phyloP scores from a whole-genome alignment of 345 rosid species.

The Acer saccharum region DNA sequence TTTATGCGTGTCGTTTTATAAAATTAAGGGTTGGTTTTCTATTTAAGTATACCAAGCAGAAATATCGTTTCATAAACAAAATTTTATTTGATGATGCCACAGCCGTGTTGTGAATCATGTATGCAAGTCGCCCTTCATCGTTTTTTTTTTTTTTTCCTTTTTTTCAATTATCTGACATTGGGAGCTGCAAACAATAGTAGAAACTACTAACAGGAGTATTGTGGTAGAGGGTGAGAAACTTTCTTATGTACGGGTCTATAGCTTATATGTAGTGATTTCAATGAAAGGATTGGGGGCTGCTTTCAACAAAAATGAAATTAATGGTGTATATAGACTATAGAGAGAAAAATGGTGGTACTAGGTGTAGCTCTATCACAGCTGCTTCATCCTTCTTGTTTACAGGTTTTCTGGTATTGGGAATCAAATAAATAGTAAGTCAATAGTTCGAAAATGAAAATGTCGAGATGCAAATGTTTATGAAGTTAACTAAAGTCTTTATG shows the following conservation, averaged over 20 bases:
- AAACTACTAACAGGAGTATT: neutral
- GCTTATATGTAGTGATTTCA: neutral
- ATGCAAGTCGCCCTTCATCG: neutral
- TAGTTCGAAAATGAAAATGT: neutral
- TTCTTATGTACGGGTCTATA: too few relatives aligned
- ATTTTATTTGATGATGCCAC: neutral
- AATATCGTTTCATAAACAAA: neutral
- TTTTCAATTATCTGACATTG: neutral
- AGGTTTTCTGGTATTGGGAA: neutral
- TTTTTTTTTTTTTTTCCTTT: neutral
- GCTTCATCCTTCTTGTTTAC: neutral
- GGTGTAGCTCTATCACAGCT: neutral
- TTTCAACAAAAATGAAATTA: neutral
- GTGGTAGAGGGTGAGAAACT: slow-evolving; percentile 4
- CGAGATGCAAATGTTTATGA: neutral
- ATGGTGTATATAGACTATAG: neutral
- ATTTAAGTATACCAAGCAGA: neutral
- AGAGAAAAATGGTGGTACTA: neutral
- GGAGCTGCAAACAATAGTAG: neutral
- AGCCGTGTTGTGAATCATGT: neutral
- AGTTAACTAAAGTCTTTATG: neutral
- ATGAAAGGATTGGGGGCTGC: neutral
- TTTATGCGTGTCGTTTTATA: neutral
- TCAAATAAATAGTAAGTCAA: neutral
- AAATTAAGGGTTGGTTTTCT: neutral